These are phyloP conservation scores for Pezicula neosporulosa DNA, from an alignment of 2,329 filamentous ascomycete species.

Conservation along the genomic window DNA sequence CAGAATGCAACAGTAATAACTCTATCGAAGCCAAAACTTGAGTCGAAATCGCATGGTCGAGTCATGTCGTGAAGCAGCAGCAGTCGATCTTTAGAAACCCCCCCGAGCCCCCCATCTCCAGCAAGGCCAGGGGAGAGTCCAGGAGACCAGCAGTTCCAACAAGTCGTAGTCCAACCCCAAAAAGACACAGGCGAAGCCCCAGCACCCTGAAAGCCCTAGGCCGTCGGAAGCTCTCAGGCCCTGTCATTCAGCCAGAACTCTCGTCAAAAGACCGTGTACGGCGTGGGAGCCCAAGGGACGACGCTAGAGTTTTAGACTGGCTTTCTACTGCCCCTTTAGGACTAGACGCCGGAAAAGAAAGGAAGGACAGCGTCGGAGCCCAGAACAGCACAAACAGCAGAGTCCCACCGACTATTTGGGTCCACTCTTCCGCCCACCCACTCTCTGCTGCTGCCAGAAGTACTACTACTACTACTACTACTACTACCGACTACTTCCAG, in stretches of 20 bases:
- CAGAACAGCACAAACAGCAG: neutral
- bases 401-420: constrained; percentile 1
- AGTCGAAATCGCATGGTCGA: neutral
- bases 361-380: neutral
- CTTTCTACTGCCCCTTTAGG: neutral
- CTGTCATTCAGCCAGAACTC: no score
- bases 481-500: constrained; percentile 7
- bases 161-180: no score
- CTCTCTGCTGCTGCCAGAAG: neutral
- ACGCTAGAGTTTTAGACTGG: neutral
- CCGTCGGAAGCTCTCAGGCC: no score
- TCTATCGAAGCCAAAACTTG: neutral
- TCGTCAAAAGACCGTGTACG: neutral
- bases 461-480: neutral
- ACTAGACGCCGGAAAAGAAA: neutral
- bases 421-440: constrained; percentile 1
- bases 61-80: neutral
- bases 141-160: no score
- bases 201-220: no score
- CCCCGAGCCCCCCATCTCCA: no score
- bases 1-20: no score
- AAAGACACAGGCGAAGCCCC: no score
- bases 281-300: neutral
- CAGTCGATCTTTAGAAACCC: neutral
- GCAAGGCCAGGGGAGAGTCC: neutral